Base-by-base conservation (phyloP, 2,329 filamentous ascomycete species). In the Emericellopsis cladophorae region DNA sequence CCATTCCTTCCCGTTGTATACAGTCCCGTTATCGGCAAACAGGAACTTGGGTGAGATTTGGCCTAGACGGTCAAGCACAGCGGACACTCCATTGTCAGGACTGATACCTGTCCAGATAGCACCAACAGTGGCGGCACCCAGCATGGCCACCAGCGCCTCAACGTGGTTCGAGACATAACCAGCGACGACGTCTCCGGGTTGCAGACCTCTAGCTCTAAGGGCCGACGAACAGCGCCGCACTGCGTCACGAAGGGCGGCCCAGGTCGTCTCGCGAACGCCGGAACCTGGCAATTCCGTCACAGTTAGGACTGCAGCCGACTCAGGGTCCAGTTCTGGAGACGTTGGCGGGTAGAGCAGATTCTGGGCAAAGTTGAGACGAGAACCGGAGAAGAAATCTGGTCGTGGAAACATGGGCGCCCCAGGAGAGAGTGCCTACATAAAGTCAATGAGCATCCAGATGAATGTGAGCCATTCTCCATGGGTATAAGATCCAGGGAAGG, bases 61-160 rank as follows among this genome's bases (percentile, higher is more conserved):
- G 36, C 74, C 73, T 45, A 96, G 64, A 7, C 92, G 75, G 56
- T 96, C 92, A 22, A 96, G 65, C 1, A 96, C 89, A 14, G 89
- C 90, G 51, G 85, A 86, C 2, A 94, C 85, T 10, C 90, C 90
- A 14, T 83, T 95, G 58, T 96, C 90, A 3, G 90, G 88, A 51
- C 85, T 93, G 38, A 95, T 86, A 7, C 84, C 84, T 1, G 89
- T 95, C 90, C 90, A 96, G 31, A 95, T 76, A 14, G 84, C 89
- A 24, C 92, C 92, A 2, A 95, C 60, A 1, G 85, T 79, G 1
- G 87, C 80, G 0, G 87, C 75, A 1, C 85, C 84, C 26, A 98
- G 70, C 80, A 94, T 92, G 16, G 87, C 86, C 10, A 95, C 79
- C 16, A 96, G 65, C 0, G 89, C 84, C 57, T 94, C 84, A 7